These are phyloP conservation scores for Naematelia encephala DNA, from an alignment of 768 basidiomycete genomes.

Conservation along the genomic window DNA sequence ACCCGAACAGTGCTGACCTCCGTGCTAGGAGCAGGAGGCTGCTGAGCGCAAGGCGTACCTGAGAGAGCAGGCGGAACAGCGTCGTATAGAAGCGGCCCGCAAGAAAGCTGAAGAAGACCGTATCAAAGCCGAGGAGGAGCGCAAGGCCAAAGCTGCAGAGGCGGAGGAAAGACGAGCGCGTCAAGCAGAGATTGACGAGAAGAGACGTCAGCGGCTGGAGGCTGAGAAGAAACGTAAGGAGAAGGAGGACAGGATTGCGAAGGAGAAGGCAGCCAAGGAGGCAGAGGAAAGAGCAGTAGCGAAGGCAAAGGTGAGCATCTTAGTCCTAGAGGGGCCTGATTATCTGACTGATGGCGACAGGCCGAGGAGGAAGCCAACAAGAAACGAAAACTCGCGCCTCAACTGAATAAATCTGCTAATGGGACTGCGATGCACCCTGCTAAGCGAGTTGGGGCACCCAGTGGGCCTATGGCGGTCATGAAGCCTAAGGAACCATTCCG, in stretches of 20 bases:
- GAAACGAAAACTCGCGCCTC: conserved; percentile 32
- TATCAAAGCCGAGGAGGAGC: conserved; percentile 21
- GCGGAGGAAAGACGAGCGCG: conserved; percentile 8
- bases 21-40: conserved; percentile 77
- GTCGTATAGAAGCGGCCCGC: conserved; percentile 65
- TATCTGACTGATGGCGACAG: neutral
- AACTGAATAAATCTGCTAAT: conserved; percentile 19
- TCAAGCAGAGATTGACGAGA: conserved; percentile 10
- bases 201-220: conserved; percentile 16
- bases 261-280: conserved; percentile 36
- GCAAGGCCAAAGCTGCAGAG: conserved; percentile 17
- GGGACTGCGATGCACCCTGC: conserved; percentile 8
- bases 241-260: conserved; percentile 25
- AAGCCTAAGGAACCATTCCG: conserved; percentile 33
- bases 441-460: conserved; percentile 16
- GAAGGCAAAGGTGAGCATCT: conserved; percentile 25
- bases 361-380: conserved; percentile 33
- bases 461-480: neutral
- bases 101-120: conserved; percentile 63
- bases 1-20: neutral
- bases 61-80: conserved; percentile 75
- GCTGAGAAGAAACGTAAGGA: conserved; percentile 20
- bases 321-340: neutral
- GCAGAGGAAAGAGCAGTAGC: conserved; percentile 24
- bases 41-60: conserved; percentile 71